phyloP scores from a whole-genome alignment of 108 stramenopile genomes.

The Cyclostephanos tholiformis region DNA sequence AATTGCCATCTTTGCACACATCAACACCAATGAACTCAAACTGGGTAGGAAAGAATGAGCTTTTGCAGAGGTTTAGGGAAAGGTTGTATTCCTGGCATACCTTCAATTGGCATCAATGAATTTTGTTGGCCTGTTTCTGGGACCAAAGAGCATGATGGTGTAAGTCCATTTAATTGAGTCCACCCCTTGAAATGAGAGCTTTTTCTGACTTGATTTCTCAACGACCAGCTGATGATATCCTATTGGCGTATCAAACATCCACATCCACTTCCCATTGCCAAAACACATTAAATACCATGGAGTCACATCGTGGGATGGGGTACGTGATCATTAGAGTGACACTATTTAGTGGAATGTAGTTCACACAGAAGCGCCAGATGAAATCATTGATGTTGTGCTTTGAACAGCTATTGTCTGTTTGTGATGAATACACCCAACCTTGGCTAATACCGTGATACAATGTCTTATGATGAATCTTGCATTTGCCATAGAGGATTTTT shows the following conservation, averaged over 20 bases:
- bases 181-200: too few relatives aligned
- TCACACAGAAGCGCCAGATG: neutral
- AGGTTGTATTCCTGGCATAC: neutral
- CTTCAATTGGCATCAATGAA: conserved; percentile 4
- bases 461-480: neutral
- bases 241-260: conserved; percentile 13
- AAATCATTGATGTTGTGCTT: too few relatives aligned
- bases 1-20: conserved; percentile 1
- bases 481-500: conserved; percentile 7
- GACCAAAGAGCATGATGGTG: neutral
- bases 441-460: neutral
- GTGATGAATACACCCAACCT: neutral
- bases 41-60: neutral
- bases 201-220: neutral
- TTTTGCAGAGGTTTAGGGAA: conserved; percentile 12
- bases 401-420: conserved; percentile 16
- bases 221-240: conserved; percentile 12
- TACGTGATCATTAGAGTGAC: too few relatives aligned
- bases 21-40: too few relatives aligned
- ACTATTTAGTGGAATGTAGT: too few relatives aligned
- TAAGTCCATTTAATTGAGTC: too few relatives aligned
- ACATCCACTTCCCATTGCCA: neutral
- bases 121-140: neutral
- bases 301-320: neutral
- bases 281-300: neutral